These are phyloP conservation scores for Phaffia rhodozyma DNA, from an alignment of 1,284 basidiomycete genomes.

Conservation along the genomic window DNA sequence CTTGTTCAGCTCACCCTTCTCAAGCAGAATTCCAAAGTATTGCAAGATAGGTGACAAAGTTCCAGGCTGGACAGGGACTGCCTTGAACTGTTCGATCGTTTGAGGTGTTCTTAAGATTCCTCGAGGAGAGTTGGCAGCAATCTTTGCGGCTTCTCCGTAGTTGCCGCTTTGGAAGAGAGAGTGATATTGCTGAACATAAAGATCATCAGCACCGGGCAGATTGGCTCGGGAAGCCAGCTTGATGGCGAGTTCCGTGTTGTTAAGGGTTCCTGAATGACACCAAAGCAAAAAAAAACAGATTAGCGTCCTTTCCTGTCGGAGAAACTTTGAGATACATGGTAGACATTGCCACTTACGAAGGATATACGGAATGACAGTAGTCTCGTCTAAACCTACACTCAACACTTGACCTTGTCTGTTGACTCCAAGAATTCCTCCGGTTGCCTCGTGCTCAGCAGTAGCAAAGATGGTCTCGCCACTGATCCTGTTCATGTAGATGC, in stretches of 20 bases:
- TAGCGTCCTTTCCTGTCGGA: background rate
- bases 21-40: constrained; percentile 94
- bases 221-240: constrained; percentile 96
- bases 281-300: background rate
- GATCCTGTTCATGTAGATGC: constrained; percentile 99
- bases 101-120: constrained; percentile 90
- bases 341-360: constrained; percentile 38
- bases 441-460: constrained; percentile 88
- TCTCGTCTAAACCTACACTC: constrained; percentile 92
- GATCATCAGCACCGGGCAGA: constrained; percentile 91
- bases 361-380: constrained; percentile 91
- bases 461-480: constrained; percentile 99
- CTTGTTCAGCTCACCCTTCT: constrained; percentile 96
- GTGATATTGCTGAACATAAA: constrained; percentile 94
- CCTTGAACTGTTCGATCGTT: constrained; percentile 97
- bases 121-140: constrained; percentile 93
- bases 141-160: constrained; percentile 92
- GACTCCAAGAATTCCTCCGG: constrained; percentile 94
- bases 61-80: constrained; percentile 78
- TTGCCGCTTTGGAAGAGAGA: constrained; percentile 82
- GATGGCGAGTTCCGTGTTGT: constrained; percentile 97
- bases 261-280: constrained; percentile 31
- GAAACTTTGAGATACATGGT: background rate
- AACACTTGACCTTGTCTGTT: constrained; percentile 99
- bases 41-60: constrained; percentile 93